Evolutionary conservation across 176 grass and related monocot genomes (phyloP), one percentile per base, ranked within the genome.

Genomic region (Puccinellia tenuiflora): DNA sequence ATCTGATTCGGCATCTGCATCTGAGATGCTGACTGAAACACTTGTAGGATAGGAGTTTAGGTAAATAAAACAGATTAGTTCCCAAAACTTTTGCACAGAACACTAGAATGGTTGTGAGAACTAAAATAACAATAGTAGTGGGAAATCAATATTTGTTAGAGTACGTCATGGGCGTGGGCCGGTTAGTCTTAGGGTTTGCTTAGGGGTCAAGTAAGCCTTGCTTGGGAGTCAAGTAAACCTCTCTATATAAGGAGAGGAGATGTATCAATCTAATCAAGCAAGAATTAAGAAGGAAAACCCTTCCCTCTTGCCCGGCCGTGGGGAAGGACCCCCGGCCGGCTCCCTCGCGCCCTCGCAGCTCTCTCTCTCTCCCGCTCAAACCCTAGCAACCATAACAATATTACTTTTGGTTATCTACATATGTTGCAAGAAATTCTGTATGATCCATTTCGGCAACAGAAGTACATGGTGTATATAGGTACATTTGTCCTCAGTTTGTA

Each of bases 1-100:
- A 57, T 77, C n/a, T 22, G 4, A 46, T 33, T 68, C 47, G 39
- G 33, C 73, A 77, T 65, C 33, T 68, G 28, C 64, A 79, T 78
- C 38, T 2, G n/a, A 15, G 33, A 62, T 54, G 12, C 20, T 24
- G 5, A 24, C 22, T 24, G 70, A 33, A 72, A 73, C 14, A 46
- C 24, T 79, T 64, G 20, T 7, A 72, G 2, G 4, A 15, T 45
- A 28, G 24, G 24, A 25, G 14, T 17, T 15, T 7, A 56, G 24
- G 20, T 29, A 78, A 83, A 78, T 29, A 78, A 83, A 78, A 70
- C 18, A 72, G 12, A 79, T 38, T 1, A n/a, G 65, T 9, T 25
- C 46, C 22, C 7, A 53, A 48, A 40, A 55, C 6, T 24, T 78
- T 46, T 67, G 14, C 21, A 53, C 3, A 39, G 0, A 31, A 63